phyloP scores from a whole-genome alignment of 352 stramenopile species.

The Phytophthora vignae region DNA sequence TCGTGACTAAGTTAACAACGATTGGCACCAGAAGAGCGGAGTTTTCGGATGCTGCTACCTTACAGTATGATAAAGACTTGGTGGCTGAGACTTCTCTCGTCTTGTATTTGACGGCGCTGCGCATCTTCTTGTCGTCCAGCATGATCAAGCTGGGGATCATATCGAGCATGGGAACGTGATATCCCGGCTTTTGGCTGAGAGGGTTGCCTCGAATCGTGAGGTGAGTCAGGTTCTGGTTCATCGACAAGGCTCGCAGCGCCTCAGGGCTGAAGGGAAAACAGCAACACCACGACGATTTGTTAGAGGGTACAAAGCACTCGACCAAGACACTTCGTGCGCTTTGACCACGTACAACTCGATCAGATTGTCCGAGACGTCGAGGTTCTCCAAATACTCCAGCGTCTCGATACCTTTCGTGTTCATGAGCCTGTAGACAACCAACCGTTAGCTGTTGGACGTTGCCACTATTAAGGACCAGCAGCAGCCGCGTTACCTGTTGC shows the following conservation, averaged over 20 bases:
- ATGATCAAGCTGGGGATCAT: slow-evolving; percentile 80
- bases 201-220: slow-evolving; percentile 74
- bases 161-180: slow-evolving; percentile 72
- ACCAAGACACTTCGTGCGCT: neutral
- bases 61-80: slow-evolving; percentile 84
- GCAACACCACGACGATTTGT: neutral
- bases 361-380: slow-evolving; percentile 81
- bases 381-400: slow-evolving; percentile 60
- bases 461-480: neutral
- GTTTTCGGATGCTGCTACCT: slow-evolving; percentile 11
- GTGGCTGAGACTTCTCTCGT: slow-evolving; percentile 35
- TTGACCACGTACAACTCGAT: slow-evolving; percentile 66
- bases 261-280: slow-evolving; percentile 48
- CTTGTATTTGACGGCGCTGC: slow-evolving; percentile 55
- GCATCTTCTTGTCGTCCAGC: slow-evolving; percentile 82
- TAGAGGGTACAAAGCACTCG: neutral
- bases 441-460: neutral
- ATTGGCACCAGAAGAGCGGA: neutral
- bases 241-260: slow-evolving; percentile 62
- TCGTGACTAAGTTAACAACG: slow-evolving; percentile 4
- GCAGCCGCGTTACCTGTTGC: slow-evolving; percentile 55
- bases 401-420: slow-evolving; percentile 76
- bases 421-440: slow-evolving; percentile 42
- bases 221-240: slow-evolving; percentile 79
- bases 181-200: slow-evolving; percentile 66